These are phyloP conservation scores for Friedmanniomyces simplex DNA, from an alignment of 495 filamentous ascomycete species.

Conservation along the genomic window DNA sequence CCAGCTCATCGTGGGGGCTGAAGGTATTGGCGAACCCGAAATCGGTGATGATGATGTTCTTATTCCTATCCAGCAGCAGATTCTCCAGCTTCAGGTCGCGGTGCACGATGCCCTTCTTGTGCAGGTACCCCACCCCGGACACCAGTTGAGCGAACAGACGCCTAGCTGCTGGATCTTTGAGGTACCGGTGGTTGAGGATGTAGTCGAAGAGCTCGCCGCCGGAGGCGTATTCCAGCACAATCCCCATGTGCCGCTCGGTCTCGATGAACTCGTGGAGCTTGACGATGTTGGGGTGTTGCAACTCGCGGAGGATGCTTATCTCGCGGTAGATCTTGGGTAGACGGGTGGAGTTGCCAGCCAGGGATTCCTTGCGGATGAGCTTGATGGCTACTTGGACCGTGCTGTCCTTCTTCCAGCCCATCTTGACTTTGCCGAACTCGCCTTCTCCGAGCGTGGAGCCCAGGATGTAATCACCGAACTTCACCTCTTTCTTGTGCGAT, in stretches of 20 bases:
- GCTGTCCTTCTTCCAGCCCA: conserved; percentile 97
- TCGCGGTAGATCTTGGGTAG: conserved; percentile 96
- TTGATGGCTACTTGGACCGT: conserved; percentile 96
- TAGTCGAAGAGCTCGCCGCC: conserved; percentile 98
- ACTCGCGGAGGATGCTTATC: conserved; percentile 76
- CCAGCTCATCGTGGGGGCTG: conserved; percentile 74
- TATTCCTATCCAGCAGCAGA: too few species aligned
- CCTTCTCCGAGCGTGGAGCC: conserved; percentile 97
- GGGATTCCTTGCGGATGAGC: conserved; percentile 80
- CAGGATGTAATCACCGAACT: conserved; percentile 88
- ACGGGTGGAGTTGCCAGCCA: conserved; percentile 75
- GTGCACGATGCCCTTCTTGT: conserved; percentile 98
- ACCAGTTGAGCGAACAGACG: conserved; percentile 92
- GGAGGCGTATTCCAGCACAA: conserved; percentile 96
- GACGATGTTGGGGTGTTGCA: conserved; percentile 93
- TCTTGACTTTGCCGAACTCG: conserved; percentile 97
- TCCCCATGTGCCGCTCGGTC: conserved; percentile 90
- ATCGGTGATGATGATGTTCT: too few species aligned
- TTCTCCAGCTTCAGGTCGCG: conserved; percentile 64
- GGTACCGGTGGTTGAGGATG: conserved; percentile 89
- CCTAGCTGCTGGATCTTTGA: conserved; percentile 85
- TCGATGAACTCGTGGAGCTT: conserved; percentile 97
- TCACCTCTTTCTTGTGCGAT: conserved; percentile 59
- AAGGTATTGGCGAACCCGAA: conserved; percentile 54
- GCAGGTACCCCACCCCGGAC: conserved; percentile 92